Evolutionary conservation across 202 grass and related monocot genomes (phyloP).

Genomic region (Schoenoplectus tabernaemontani): DNA sequence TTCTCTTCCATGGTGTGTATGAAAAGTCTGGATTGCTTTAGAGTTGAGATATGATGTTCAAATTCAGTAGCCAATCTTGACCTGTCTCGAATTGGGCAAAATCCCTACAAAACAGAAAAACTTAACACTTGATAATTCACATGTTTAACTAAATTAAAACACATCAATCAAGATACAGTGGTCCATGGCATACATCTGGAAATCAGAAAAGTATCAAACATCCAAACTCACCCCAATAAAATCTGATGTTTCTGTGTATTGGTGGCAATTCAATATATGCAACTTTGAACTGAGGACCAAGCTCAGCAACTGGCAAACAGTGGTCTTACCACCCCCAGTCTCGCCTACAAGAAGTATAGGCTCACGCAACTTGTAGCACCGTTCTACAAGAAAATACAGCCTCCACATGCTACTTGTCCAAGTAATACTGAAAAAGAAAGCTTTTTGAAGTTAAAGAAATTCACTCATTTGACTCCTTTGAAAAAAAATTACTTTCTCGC

Average conservation of each 20-base stretch:
- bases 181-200: neutral
- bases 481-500: neutral
- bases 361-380: constrained; percentile 73
- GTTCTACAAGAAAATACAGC: constrained; percentile 82
- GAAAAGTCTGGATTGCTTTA: constrained; percentile 56
- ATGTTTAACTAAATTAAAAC: neutral
- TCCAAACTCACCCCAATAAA: constrained; percentile 76
- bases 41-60: constrained; percentile 48
- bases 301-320: constrained; percentile 92
- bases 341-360: constrained; percentile 98
- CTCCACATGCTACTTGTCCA: constrained; percentile 97
- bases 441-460: neutral
- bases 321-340: constrained; percentile 93
- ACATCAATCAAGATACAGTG: neutral
- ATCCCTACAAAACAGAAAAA: constrained; percentile 51
- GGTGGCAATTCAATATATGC: constrained; percentile 96
- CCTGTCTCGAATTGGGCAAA: constrained; percentile 81
- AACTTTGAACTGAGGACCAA: constrained; percentile 50
- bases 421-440: constrained; percentile 56
- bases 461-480: neutral
- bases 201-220: constrained; percentile 18
- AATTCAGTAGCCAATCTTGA: constrained; percentile 69
- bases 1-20: constrained; percentile 38
- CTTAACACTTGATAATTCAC: neutral
- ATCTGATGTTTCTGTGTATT: constrained; percentile 96